Base-by-base conservation (phyloP, 805 yeast species). In the Zygosaccharomyces pseudorouxii region DNA sequence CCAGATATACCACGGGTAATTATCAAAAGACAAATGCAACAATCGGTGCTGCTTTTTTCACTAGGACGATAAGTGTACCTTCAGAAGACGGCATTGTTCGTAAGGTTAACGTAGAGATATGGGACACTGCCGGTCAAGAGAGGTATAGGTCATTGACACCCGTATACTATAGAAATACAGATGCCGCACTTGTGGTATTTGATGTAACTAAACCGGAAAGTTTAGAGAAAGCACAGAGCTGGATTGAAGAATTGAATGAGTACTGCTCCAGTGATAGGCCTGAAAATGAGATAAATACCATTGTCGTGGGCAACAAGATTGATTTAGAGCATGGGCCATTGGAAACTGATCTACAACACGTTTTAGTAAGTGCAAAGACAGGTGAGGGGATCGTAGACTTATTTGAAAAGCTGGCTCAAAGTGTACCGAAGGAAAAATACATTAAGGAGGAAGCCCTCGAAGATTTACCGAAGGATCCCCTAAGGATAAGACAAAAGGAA, bases 51-150 rank as follows among this genome's bases (percentile, higher is more conserved):
- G 95, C 93, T 2, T 86, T 85, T 64, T 71, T 84, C 45, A 84
- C 92, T 1, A 89, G 83, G 60, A 73, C 81, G 2, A 77, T 84
- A 40, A 75, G 77, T 16, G 60, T 80, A n/a, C 78, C 77, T 46
- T 78, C 71, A 30, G 45, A 49, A 16, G 57, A 52, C 37, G 45
- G 53, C 2, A 39, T 31, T 3, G 56, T 62, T 28, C 76, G 79
- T 12, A 79, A 81, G 1, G 77, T 85, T 38, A 84, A 84, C 63
- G 78, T 84, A 55, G 93, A 86, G 61, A 84, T 86, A 45, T 86
- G 93, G 95, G 95, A 86, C 62, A 85, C 92, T 2, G 90, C 92
- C 0, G 93, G 95, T 5, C 93, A 86, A 64, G 93, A 86, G 59
- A 69, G 95, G 48, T 86, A 85, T 59, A 76, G 84, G 53, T 80